Evolutionary conservation across 805 yeast species (phyloP).

Genomic region (Saccharomyces jurei): DNA sequence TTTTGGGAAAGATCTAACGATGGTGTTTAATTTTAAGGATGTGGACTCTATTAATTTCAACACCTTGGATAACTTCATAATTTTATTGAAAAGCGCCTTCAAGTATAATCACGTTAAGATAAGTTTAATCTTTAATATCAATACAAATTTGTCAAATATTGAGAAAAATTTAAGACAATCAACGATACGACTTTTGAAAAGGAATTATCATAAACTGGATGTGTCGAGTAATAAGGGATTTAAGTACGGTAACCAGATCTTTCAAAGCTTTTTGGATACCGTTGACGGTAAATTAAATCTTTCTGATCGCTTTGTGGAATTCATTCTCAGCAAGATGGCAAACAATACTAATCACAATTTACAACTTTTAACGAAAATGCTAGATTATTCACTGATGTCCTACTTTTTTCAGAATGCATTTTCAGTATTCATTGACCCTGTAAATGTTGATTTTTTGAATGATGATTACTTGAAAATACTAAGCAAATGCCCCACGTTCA

Average conservation of each 20-base stretch:
- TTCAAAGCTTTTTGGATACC: slow-evolving; percentile 28
- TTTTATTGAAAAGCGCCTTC: slow-evolving; percentile 22
- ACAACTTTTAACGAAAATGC: slow-evolving; percentile 25
- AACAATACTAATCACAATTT: slow-evolving; percentile 28
- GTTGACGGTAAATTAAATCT: slow-evolving; percentile 30
- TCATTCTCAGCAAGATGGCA: slow-evolving; percentile 27
- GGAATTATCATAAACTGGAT: slow-evolving; percentile 22
- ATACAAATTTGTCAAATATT: slow-evolving; percentile 27
- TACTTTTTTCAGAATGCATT: slow-evolving; percentile 30
- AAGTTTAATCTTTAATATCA: slow-evolving; percentile 26
- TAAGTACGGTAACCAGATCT: slow-evolving; percentile 28
- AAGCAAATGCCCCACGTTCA: slow-evolving; percentile 28
- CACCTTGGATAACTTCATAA: slow-evolving; percentile 23
- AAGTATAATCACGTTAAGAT: slow-evolving; percentile 21
- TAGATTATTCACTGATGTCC: slow-evolving; percentile 30
- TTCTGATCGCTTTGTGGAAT: slow-evolving; percentile 24
- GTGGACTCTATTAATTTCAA: slow-evolving; percentile 27
- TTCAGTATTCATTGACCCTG: slow-evolving; percentile 30
- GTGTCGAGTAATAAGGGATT: slow-evolving; percentile 28
- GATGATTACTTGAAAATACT: slow-evolving; percentile 23
- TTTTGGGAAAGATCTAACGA: slow-evolving; percentile 21
- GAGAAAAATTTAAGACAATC: slow-evolving; percentile 29
- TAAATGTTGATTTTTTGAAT: slow-evolving; percentile 22
- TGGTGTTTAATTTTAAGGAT: slow-evolving; percentile 29
- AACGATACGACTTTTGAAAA: slow-evolving; percentile 24